Evolutionary conservation across 2,329 filamentous ascomycete species (phyloP), one percentile per base, ranked within the genome.

Genomic region (Fusarium armeniacum): DNA sequence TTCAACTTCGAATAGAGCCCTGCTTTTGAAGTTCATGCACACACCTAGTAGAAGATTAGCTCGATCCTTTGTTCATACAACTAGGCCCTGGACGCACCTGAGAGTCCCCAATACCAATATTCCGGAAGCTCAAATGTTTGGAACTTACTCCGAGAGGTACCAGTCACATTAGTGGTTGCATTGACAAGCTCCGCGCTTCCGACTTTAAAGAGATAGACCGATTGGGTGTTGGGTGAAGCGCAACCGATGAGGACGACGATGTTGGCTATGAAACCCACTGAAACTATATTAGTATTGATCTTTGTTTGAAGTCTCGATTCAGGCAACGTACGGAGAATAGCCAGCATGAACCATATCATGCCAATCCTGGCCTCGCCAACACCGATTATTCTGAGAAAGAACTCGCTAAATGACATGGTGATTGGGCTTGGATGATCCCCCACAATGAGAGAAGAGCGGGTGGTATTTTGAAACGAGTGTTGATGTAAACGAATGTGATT

Each of bases 341-440:
- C 43, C 7, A 56, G n/a, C 43, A 56, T 38, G 12, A 56, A 56
- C 53, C 53, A 56, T 3, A 50, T 32, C 53, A 56, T 38, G 2
- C 53, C 32, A 3, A 36, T 5, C 15, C 5, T 38, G 10, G 43
- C 53, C 12, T 56, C 53, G 0, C 43, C 24, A 5, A 56, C 11
- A 1, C 52, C 52, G 11, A 56, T 56, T 3, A 56, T 30, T 2
- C 41, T 20, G 6, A 49, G 24, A 5, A 56, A 38, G 5, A 56
- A 38, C 6, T 18, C 12, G 10, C 11, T 20, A 3, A 8, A 10
- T 0, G n/a, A 28, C 53, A 50, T 38, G 4, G 13, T 40, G 6
- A 5, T 4, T 20, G 6, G n/a, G 12, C 6, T n/a, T 4, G 6
- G 3, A 18, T 6, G 4, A 22, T 11, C 6, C 18, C 11, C 35